Conservation (phyloP, 164 flowering plant species). For the Vitis cinerea region DNA sequence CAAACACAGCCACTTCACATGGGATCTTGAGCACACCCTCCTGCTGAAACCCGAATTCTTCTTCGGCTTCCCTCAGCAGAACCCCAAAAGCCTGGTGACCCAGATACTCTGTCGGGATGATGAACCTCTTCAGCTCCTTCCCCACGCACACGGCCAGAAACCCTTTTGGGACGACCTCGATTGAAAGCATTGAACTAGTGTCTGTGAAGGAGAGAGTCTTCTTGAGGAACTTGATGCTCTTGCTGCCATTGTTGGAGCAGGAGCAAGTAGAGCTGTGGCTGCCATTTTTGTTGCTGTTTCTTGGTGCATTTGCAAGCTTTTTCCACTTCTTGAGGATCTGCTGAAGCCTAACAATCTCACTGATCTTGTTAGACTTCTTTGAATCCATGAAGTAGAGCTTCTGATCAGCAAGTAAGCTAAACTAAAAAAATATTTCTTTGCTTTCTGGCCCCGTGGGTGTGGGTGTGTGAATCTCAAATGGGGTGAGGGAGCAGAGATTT, state of each 20-base stretch:
- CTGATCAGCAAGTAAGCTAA: background rate
- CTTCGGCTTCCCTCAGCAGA: slow-evolving; percentile 75
- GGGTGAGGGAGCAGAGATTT: slow-evolving; percentile 18
- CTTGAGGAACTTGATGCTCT: slow-evolving; percentile 65
- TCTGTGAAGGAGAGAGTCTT: slow-evolving; percentile 73
- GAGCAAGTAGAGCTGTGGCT: background rate
- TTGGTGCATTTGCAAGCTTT: slow-evolving; percentile 60
- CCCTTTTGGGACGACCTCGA: slow-evolving; percentile 64
- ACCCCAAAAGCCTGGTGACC: slow-evolving; percentile 60
- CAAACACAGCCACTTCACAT: slow-evolving; percentile 61
- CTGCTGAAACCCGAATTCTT: slow-evolving; percentile 84
- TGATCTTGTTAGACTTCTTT: slow-evolving; percentile 82
- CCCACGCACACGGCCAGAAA: slow-evolving; percentile 82
- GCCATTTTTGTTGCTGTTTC: slow-evolving; percentile 17
- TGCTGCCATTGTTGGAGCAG: slow-evolving; percentile 17
- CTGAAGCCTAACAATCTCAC: slow-evolving; percentile 83
- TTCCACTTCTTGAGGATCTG: slow-evolving; percentile 89
- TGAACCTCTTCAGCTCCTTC: slow-evolving; percentile 59
- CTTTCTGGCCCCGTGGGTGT: background rate
- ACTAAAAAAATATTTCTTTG: background rate
- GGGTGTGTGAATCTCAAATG: slow-evolving; percentile 4
- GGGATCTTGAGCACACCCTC: slow-evolving; percentile 81
- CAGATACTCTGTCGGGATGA: slow-evolving; percentile 73
- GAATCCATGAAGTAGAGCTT: slow-evolving; percentile 38
- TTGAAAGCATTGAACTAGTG: slow-evolving; percentile 8